Evolutionary conservation across 768 basidiomycete species (phyloP).

Genomic region (Mycena leptocephala): DNA sequence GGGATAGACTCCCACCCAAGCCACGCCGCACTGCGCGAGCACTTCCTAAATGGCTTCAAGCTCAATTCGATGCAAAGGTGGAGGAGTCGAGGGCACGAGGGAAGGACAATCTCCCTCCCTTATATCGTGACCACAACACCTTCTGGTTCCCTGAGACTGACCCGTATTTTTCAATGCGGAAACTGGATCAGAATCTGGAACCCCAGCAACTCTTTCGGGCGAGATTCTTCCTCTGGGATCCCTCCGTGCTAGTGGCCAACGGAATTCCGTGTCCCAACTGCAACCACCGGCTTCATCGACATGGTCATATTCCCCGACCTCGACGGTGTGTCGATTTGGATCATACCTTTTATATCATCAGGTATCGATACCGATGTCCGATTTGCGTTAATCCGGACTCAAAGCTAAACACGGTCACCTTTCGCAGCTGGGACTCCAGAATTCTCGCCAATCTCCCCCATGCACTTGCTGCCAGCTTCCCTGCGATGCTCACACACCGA

Average conservation of each 20-base stretch:
- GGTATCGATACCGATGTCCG: not conserved
- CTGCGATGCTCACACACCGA: not conserved
- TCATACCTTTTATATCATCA: not conserved
- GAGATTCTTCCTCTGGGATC: not conserved
- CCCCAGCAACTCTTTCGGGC: not conserved
- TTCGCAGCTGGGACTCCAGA: slow-evolving; percentile 3
- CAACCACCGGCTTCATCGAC: not conserved
- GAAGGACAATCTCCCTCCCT: too few species aligned
- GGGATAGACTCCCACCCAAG: too few species aligned
- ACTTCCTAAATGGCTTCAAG: too few species aligned
- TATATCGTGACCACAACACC: too few species aligned
- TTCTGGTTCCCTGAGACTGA: too few species aligned
- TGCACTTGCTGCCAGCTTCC: not conserved
- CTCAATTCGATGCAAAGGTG: too few species aligned
- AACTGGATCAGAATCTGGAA: too few species aligned
- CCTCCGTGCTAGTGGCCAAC: not conserved
- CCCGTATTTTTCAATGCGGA: too few species aligned
- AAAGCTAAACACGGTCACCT: not conserved
- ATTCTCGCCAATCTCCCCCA: not conserved
- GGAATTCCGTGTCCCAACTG: not conserved
- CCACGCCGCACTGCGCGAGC: too few species aligned
- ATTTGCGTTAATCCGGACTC: too few species aligned
- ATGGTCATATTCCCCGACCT: not conserved
- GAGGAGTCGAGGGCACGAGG: too few species aligned
- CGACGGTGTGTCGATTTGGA: not conserved